Base-by-base conservation (phyloP, 352 stramenopile species). In the Pythium aristosporum region DNA sequence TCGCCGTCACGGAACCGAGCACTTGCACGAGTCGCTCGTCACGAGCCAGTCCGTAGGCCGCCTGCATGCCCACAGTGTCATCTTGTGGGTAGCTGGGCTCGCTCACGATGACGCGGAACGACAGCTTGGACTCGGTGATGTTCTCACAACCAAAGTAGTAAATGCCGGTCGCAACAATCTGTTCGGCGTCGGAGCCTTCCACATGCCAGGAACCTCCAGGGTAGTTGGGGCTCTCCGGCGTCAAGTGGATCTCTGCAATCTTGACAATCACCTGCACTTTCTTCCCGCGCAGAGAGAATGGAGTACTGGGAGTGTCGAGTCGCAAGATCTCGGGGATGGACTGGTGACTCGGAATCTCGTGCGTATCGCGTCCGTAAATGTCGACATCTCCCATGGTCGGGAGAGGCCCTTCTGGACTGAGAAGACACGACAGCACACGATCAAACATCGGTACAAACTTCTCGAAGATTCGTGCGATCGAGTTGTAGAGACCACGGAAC, bases 251-350 rank as follows among this genome's bases (percentile, higher is more conserved):
- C 50, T 66, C 53, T 7, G 67, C 63, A 21, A 77, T 64, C 65
- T 77, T 77, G 47, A 77, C 64, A 36, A 80, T 77, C 3, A 80
- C 73, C 48, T 80, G 73, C 9, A 77, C 58, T 3, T 39, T 62
- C n/a, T 36, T 32, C 0, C 48, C 57, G 18, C 68, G 64, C 3
- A 74, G n/a, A 21, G 68, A 52, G 42, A 65, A 59, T 0, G 56
- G n/a, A 2, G 28, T 28, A 0, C 10, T 34, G 23, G 25, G 7
- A 11, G 47, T 5, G 18, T 55, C 2, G 0, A 53, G 43, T 0
- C 51, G 20, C 8, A 68, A 37, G 1, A 42, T 21, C 11, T 59
- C 32, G 7, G 72, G 72, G 15, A 78, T 54, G 65, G 42, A 10
- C 30, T 12, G 50, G 65, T 52, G 65, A 41, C 7, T 25, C 11